These are phyloP conservation scores for Passiflora organensis DNA, from an alignment of 345 rosid genomes.

Conservation along the genomic window DNA sequence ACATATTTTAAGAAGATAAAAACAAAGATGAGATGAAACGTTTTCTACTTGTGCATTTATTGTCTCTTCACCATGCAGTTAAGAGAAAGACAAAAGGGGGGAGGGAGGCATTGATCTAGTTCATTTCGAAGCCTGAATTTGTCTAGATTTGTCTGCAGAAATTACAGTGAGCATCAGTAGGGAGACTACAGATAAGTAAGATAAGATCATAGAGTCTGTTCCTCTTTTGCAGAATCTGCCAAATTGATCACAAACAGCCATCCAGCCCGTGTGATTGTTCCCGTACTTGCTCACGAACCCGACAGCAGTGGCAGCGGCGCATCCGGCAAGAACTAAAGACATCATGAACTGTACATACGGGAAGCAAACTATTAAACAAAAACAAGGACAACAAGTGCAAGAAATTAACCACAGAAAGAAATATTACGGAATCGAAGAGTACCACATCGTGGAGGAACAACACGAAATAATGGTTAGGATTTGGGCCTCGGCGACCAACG, in stretches of 20 bases:
- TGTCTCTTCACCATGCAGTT: too few species aligned
- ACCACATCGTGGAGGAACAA: constrained; percentile 59
- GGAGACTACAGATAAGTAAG: constrained; percentile 29
- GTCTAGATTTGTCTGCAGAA: constrained; percentile 45
- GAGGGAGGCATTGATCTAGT: too few species aligned
- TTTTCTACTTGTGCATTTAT: too few species aligned
- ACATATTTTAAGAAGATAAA: too few species aligned
- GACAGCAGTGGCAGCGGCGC: constrained; percentile 49
- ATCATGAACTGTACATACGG: constrained; percentile 48
- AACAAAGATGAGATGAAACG: too few species aligned
- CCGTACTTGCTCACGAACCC: constrained; percentile 54
- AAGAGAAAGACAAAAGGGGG: too few species aligned
- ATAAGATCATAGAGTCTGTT: constrained; percentile 24
- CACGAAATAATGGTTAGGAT: constrained; percentile 22
- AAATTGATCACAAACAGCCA: constrained; percentile 45
- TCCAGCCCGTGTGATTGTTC: constrained; percentile 58
- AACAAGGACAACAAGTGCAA: too few species aligned
- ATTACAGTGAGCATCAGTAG: constrained; percentile 44
- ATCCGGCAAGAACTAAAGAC: constrained; percentile 41
- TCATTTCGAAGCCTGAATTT: constrained; percentile 20
- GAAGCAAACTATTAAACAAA: too few species aligned
- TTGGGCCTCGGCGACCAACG: constrained; percentile 19
- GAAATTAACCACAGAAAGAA: neutral
- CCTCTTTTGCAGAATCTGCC: constrained; percentile 40
- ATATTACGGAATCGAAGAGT: neutral